Conservation (phyloP, 1,284 basidiomycete species). For the Trametes polyzona region DNA sequence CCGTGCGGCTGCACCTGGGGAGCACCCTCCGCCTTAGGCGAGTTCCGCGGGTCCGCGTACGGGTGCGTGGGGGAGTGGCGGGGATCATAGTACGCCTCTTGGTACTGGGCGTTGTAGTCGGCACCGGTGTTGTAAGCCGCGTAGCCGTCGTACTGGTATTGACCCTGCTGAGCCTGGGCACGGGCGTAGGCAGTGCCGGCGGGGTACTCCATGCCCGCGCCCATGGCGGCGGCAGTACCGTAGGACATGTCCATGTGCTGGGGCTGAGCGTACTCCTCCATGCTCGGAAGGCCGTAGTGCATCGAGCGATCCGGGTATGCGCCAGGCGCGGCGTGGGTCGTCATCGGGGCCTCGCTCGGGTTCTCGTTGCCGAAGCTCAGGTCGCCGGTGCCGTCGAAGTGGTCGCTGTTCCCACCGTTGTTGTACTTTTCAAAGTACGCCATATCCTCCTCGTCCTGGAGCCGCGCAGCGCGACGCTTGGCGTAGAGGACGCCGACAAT, state of each 20-base stretch:
- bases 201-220: conserved; percentile 30
- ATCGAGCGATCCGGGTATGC: conserved; percentile 39
- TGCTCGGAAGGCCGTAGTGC: conserved; percentile 34
- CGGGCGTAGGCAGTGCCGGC: conserved; percentile 31
- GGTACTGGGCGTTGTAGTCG: conserved; percentile 12
- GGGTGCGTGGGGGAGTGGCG: conserved; percentile 28
- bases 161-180: conserved; percentile 28
- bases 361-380: conserved; percentile 27
- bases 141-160: conserved; percentile 29
- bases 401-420: conserved; percentile 14
- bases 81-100: conserved; percentile 16
- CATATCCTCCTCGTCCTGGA: conserved; percentile 34
- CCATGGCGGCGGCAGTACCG: background rate
- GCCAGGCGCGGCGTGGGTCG: conserved; percentile 28
- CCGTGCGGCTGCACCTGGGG: conserved; percentile 25
- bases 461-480: conserved; percentile 31
- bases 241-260: conserved; percentile 11
- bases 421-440: conserved; percentile 39
- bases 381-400: conserved; percentile 8
- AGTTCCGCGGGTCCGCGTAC: conserved; percentile 37
- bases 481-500: conserved; percentile 21
- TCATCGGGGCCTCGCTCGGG: conserved; percentile 30
- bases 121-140: conserved; percentile 15
- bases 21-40: conserved; percentile 18
- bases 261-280: conserved; percentile 27